A percentile compares a stretch with the other conserved stretches of the same genome.
Conservation (phyloP, 176 grass and related monocot species). For the Tillandsia leiboldiana region DNA sequence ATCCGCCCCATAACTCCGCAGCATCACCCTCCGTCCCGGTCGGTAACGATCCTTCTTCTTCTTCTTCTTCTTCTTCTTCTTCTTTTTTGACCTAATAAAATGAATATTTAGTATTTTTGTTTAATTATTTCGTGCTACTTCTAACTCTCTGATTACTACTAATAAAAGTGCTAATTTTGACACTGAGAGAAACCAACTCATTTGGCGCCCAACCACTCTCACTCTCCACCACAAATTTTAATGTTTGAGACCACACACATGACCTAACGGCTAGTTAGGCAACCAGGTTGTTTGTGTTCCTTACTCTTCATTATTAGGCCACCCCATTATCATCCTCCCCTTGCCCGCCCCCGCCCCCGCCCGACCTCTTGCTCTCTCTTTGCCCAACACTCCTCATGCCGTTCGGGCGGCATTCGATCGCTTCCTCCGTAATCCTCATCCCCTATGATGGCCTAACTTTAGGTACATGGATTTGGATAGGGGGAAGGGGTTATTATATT, state of each 20-base stretch:
- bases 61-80: too few relatives aligned
- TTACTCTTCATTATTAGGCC: constrained; percentile 14
- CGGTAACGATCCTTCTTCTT: too few relatives aligned
- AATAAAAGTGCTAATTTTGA: background rate
- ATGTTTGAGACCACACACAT: background rate
- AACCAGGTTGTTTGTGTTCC: background rate
- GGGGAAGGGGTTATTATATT: background rate
- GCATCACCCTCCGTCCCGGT: too few relatives aligned
- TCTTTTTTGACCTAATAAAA: too few relatives aligned
- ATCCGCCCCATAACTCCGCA: too few relatives aligned
- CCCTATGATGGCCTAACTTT: background rate
- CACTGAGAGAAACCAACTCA: background rate
- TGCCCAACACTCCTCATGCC: constrained; percentile 30
- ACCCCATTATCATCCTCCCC: constrained; percentile 20
- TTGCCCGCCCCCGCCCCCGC: constrained; percentile 1
- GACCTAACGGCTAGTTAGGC: constrained; percentile 29
- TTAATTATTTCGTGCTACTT: too few relatives aligned
- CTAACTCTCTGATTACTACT: background rate
- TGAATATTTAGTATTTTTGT: too few relatives aligned
- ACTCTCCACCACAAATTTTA: background rate
- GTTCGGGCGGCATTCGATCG: background rate
- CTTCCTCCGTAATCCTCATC: constrained; percentile 2
- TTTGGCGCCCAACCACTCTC: background rate
- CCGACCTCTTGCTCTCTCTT: constrained; percentile 30
- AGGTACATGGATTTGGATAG: background rate